Percentiles rank a stretch among this genome's conserved stretches.
These are phyloP conservation scores for Cunninghamia lanceolata DNA, from an alignment of 75 land plant species.

Conservation along the genomic window DNA sequence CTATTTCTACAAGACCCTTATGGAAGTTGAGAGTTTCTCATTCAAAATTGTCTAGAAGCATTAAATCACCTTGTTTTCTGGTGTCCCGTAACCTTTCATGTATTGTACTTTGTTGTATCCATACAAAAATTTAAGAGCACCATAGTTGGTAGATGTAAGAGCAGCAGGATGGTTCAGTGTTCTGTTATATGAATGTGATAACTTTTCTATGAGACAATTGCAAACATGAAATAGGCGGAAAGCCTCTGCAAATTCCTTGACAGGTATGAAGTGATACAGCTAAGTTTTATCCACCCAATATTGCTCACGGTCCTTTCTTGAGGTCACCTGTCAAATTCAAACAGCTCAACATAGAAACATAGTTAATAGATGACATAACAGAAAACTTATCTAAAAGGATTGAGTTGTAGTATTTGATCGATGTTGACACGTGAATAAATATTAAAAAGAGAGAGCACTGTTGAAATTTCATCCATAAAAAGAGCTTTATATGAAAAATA, in stretches of 20 bases:
- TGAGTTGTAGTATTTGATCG: too few species aligned
- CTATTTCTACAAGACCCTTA: too few species aligned
- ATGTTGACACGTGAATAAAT: background rate
- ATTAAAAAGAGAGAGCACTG: slow-evolving; percentile 11
- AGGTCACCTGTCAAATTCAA: too few species aligned
- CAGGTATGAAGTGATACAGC: slow-evolving; percentile 29
- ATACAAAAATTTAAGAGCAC: slow-evolving; percentile 22
- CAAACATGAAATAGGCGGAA: slow-evolving; percentile 25
- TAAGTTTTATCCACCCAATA: slow-evolving; percentile 37
- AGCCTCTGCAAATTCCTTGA: slow-evolving; percentile 25
- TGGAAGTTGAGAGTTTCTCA: too few species aligned
- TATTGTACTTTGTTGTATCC: too few species aligned
- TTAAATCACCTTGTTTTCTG: too few species aligned
- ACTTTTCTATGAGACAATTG: slow-evolving; percentile 18
- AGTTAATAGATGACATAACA: background rate
- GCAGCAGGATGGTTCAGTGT: slow-evolving; percentile 46
- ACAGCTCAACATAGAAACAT: slow-evolving; percentile 25
- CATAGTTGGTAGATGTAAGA: slow-evolving; percentile 58
- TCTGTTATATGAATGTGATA: slow-evolving; percentile 29
- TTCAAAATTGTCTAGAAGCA: too few species aligned
- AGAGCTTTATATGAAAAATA: slow-evolving; percentile 9
- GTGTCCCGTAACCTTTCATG: slow-evolving; percentile 14
- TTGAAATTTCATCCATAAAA: slow-evolving; percentile 67
- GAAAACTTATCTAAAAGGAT: background rate
- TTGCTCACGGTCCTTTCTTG: slow-evolving; percentile 45